These are phyloP conservation scores for Arthroderma uncinatum DNA, from an alignment of 2,329 filamentous ascomycete species.

Conservation along the genomic window DNA sequence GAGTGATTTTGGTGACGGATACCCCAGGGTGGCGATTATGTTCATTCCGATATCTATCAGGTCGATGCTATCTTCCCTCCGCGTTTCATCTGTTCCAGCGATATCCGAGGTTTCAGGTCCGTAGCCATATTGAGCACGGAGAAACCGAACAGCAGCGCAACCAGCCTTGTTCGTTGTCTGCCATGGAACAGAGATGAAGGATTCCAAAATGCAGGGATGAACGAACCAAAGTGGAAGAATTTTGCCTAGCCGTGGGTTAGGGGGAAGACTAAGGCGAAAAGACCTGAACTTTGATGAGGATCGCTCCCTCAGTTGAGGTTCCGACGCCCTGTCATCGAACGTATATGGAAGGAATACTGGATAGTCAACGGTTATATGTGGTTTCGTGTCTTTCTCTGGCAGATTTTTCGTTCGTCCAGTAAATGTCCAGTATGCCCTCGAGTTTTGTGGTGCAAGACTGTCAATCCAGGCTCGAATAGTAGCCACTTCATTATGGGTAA, in stretches of 20 bases:
- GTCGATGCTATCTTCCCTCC: not conserved
- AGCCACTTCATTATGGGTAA: slow-evolving; percentile 35
- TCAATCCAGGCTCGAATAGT: slow-evolving; percentile 34
- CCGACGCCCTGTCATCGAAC: not conserved
- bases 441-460: not conserved
- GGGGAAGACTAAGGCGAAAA: not conserved
- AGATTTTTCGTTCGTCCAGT: not conserved
- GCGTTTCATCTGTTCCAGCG: slow-evolving; percentile 6
- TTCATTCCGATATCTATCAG: slow-evolving; percentile 1
- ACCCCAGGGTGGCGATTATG: not conserved
- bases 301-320: not conserved
- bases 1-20: not conserved
- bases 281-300: not conserved
- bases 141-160: slow-evolving; percentile 28
- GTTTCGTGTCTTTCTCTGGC: not conserved
- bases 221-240: slow-evolving; percentile 33
- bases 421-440: not conserved
- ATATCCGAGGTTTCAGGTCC: slow-evolving; percentile 3
- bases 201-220: slow-evolving; percentile 29
- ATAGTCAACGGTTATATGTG: not conserved
- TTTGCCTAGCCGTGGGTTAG: not conserved
- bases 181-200: slow-evolving; percentile 26
- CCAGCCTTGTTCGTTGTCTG: slow-evolving; percentile 24
- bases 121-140: slow-evolving; percentile 34
- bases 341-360: not conserved